phyloP scores from a whole-genome alignment of 1,139 yeast species.

The Lodderomyces pseudojiufengensis region DNA sequence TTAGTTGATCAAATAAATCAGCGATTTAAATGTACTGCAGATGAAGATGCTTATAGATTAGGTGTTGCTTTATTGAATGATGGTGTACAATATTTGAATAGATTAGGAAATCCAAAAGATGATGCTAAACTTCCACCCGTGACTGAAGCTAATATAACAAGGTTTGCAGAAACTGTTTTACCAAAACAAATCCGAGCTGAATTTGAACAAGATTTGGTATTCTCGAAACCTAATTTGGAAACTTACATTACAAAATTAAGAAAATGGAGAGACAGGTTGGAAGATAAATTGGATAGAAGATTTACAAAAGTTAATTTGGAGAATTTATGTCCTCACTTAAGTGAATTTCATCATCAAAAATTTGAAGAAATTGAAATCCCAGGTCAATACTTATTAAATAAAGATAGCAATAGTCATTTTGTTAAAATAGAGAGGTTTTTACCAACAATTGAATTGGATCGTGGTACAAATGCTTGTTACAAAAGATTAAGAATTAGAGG shows the following conservation, averaged over 20 bases:
- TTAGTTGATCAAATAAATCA: constrained; percentile 93
- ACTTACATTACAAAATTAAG: constrained; percentile 79
- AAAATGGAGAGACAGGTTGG: constrained; percentile 90
- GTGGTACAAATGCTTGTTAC: constrained; percentile 92
- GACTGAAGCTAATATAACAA: constrained; percentile 83
- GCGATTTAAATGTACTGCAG: constrained; percentile 90
- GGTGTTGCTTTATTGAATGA: constrained; percentile 91
- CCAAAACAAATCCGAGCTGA: constrained; percentile 89
- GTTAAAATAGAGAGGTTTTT: constrained; percentile 89
- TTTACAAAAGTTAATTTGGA: constrained; percentile 78
- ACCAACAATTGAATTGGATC: constrained; percentile 82
- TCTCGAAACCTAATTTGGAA: constrained; percentile 85
- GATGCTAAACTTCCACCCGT: constrained; percentile 88
- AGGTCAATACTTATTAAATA: constrained; percentile 85
- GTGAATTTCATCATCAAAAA: constrained; percentile 96
- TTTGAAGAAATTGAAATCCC: constrained; percentile 98
- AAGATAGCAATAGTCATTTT: constrained; percentile 83
- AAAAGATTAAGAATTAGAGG: constrained; percentile 89
- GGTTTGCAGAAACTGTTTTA: constrained; percentile 90
- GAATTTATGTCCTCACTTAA: constrained; percentile 87
- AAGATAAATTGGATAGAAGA: constrained; percentile 83
- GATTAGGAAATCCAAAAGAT: constrained; percentile 81
- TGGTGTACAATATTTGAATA: constrained; percentile 83
- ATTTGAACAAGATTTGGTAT: constrained; percentile 87
- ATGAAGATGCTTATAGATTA: constrained; percentile 92